Base-by-base conservation (phyloP, 1,284 basidiomycete species). In the Malassezia sp. region DNA sequence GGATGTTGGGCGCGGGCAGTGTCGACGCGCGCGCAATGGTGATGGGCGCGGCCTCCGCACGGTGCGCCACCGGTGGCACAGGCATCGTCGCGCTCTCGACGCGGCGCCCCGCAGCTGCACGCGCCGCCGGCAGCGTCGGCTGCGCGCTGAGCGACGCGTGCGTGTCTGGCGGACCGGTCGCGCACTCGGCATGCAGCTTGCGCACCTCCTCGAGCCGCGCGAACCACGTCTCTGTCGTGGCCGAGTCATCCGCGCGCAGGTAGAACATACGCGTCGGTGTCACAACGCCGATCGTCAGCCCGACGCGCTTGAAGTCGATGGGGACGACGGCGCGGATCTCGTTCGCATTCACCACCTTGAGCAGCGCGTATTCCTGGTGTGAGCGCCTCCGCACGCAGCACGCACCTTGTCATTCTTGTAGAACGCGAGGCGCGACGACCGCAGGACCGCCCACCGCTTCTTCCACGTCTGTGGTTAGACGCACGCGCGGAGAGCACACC, bases 401-500 rank as follows among this genome's bases (percentile, higher is more conserved):
- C 71, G 41, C 37, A 75, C 75, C 69, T 75, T 74, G 39, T 85
- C 83, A 47, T 81, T 89, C 76, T 96, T 96, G 80, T 97, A 97
- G 74, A 93, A 95, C 11, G 88, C 88, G 38, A 99, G 74, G 71
- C 90, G 86, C 14, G 84, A 84, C 0, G 85, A 80, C 12, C 91
- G 79, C 49, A 97, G 74, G 0, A 97, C 93, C 61, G 96, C 97
- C 91, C 91, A 97, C 28, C 91, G 79, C 74, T 90, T 90, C 77
- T 96, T 96, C 91, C 91, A 97, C 1, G 83, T 87, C 86, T 93
- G 64, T 38, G 20, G 24, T 35, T 30, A 28, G 17, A 22, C 45
- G 38, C 39, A 46, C 36, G 18, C 47, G 32, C 35, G 7, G 4
- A 5, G 14, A 18, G 28, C 4, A 71, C 77, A 88, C 88, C 82